Base-by-base conservation (phyloP, 2,329 filamentous ascomycete species). In the Pseudocercospora eumusae region DNA sequence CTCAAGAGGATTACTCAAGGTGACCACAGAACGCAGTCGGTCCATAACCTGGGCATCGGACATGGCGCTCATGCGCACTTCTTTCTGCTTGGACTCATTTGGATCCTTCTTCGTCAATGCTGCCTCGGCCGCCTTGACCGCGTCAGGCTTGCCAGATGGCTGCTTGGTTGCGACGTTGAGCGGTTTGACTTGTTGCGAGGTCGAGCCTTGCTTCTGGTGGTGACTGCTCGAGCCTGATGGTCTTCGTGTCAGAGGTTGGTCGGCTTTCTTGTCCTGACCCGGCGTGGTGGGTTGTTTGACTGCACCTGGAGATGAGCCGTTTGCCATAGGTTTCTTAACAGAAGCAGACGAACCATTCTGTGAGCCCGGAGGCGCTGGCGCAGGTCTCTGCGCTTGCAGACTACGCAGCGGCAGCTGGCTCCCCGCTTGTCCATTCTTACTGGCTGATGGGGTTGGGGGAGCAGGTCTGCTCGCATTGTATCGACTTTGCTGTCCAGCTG, bases 61-160 rank as follows among this genome's bases (percentile, higher is more conserved):
- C 95, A 99, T 98, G 70, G 91, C 96, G 40, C 93, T 98, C 92
- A 99, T 97, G 74, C 95, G 92, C 54, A 95, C 92, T 78, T 97
- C 95, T 79, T 96, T 93, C 64, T 91, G 88, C 2, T 88, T 77
- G 25, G 86, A 75, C 49, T 90, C 89, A 78, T 96, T 95, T 1
- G 92, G 88, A 15, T 80, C 80, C 66, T 77, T 77, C 71, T 93
- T 88, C 18, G 90, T 93, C 60, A 98, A 84, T 9, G 92, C 92
- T 57, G 89, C 89, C 76, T 98, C 93, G 3, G 93, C 93, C 71
- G 93, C 91, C 80, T 95, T 96, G 68, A 96, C 86, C 72, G 95
- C 91, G 61, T 79, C 78, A 55, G 84, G 80, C 42, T 80, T 77
- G 20, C 79, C 76, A 66, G 81, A 75, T 4, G 79, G 77, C 66